phyloP scores from a whole-genome alignment of 2,329 filamentous ascomycete genomes.

The Lachnellula occidentalis region DNA sequence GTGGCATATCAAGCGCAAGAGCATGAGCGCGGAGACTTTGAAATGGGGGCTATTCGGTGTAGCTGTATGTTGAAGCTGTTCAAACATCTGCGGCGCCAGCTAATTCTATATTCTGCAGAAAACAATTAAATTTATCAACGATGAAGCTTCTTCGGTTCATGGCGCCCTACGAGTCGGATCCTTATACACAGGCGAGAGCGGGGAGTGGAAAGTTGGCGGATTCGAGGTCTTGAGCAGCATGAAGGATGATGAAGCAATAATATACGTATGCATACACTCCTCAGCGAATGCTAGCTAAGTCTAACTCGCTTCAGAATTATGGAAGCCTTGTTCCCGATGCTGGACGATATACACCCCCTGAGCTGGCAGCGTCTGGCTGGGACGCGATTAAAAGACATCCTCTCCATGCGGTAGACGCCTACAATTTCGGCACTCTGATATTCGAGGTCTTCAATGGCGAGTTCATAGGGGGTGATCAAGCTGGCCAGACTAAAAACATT shows the following conservation, averaged over 20 bases:
- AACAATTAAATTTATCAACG: constrained; percentile 93
- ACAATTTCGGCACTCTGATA: constrained; percentile 76
- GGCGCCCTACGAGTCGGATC: constrained; percentile 80
- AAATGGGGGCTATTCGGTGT: constrained; percentile 94
- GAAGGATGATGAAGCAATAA: constrained; percentile 90
- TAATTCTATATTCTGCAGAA: constrained; percentile 45
- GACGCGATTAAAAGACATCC: constrained; percentile 80
- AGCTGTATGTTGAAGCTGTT: constrained; percentile 51
- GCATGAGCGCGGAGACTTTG: constrained; percentile 81
- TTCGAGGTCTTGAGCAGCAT: constrained; percentile 92
- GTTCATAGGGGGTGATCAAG: constrained; percentile 70
- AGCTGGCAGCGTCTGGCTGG: constrained; percentile 85
- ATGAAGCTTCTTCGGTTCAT: constrained; percentile 86
- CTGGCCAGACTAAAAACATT: constrained; percentile 78
- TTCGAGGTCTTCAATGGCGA: constrained; percentile 89
- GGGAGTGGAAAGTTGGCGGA: constrained; percentile 94
- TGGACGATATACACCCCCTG: constrained; percentile 77
- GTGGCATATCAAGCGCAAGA: constrained; percentile 87
- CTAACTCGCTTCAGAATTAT: constrained; percentile 55
- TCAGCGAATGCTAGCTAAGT: neutral
- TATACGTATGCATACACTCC: constrained; percentile 56
- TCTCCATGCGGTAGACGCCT: constrained; percentile 77
- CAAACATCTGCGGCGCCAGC: neutral
- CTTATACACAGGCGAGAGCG: constrained; percentile 89
- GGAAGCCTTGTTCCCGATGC: constrained; percentile 84